Conservation (phyloP, 306 rosid genomes). For the Dryas drummondii region DNA sequence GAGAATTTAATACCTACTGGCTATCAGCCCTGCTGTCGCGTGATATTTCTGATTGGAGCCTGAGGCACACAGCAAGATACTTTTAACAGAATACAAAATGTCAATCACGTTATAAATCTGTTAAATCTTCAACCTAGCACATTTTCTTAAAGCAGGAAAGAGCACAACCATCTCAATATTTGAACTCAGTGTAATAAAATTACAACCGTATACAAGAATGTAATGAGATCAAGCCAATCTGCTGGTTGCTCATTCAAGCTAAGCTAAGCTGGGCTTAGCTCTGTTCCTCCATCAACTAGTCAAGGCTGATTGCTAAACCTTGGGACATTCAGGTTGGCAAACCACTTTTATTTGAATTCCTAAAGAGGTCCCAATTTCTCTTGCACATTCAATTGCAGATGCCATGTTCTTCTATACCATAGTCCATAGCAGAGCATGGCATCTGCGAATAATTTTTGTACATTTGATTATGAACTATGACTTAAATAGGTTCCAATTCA, state of each 20-base stretch:
- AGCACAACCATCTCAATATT: background rate
- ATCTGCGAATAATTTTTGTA: background rate
- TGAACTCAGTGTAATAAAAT: background rate
- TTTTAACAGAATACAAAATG: too few relatives aligned
- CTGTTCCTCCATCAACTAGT: background rate
- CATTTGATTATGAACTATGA: background rate
- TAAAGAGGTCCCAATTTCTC: too few relatives aligned
- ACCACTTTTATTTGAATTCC: background rate
- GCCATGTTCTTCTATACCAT: too few relatives aligned
- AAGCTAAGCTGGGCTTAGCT: background rate
- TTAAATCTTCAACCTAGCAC: too few relatives aligned
- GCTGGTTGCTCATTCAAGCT: background rate
- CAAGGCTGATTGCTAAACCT: background rate
- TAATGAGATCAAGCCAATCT: background rate
- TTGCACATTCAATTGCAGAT: too few relatives aligned
- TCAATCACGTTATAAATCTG: too few relatives aligned
- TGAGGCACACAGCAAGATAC: slow-evolving; percentile 44
- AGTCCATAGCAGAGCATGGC: background rate
- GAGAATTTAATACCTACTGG: background rate
- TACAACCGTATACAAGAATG: background rate
- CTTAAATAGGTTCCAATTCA: background rate
- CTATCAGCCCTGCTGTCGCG: slow-evolving; percentile 38
- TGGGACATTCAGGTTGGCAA: background rate
- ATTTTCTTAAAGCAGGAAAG: too few relatives aligned
- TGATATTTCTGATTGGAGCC: slow-evolving; percentile 46